Conservation (phyloP, 2,329 filamentous ascomycete genomes). For the Tolypocladium tundrense region DNA sequence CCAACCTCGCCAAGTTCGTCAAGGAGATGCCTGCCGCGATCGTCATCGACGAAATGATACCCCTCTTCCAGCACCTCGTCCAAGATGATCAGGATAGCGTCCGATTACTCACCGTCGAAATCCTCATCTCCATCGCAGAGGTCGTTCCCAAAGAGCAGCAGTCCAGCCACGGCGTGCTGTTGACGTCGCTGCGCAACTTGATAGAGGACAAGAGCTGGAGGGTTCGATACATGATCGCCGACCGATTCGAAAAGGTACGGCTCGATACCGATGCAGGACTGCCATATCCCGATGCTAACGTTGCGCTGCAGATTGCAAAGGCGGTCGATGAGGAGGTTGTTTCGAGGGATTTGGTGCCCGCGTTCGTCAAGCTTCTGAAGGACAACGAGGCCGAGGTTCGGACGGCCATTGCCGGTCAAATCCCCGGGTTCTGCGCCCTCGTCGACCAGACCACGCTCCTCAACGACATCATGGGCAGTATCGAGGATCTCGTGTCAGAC, state of each 20-base stretch:
- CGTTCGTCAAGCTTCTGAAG: constrained; percentile 95
- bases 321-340: constrained; percentile 97
- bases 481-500: constrained; percentile 94
- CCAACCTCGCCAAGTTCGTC: constrained; percentile 93
- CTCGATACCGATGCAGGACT: not conserved
- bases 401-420: constrained; percentile 93
- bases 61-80: constrained; percentile 92
- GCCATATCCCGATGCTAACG: not conserved
- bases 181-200: constrained; percentile 81
- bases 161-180: constrained; percentile 83
- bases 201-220: constrained; percentile 99
- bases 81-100: constrained; percentile 97
- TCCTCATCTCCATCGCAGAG: constrained; percentile 92
- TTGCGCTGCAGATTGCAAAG: constrained; percentile 68
- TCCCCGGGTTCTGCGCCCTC: constrained; percentile 88
- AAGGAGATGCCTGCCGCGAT: constrained; percentile 89
- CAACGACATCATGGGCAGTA: constrained; percentile 90
- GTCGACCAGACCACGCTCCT: constrained; percentile 81
- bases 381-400: constrained; percentile 96
- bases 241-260: constrained; percentile 88
- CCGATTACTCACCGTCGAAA: constrained; percentile 87
- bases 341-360: constrained; percentile 83
- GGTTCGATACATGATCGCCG: constrained; percentile 97
- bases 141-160: constrained; percentile 98
- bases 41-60: constrained; percentile 98